phyloP scores from a whole-genome alignment of 257 asterid species.

The Misopates orontium region DNA sequence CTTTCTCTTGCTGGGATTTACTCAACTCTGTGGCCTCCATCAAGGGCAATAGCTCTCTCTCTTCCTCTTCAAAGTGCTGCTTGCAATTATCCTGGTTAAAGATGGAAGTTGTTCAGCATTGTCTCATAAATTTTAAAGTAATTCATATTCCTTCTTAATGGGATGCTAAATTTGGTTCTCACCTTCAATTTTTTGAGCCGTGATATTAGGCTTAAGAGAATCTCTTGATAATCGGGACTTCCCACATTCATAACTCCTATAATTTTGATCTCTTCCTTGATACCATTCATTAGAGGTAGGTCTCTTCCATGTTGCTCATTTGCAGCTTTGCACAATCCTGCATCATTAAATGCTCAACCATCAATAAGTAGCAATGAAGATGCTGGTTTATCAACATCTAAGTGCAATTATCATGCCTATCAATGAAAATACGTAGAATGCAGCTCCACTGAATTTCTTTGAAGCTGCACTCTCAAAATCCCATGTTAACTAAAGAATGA shows the following conservation, averaged over 20 bases:
- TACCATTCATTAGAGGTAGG: conserved; percentile 94
- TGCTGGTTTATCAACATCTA: not conserved
- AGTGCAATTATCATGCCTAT: conserved; percentile 8
- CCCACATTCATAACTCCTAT: conserved; percentile 80
- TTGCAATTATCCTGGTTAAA: conserved; percentile 63
- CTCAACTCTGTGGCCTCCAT: conserved; percentile 89
- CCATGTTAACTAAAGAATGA: not conserved
- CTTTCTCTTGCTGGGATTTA: conserved; percentile 65
- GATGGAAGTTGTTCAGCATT: conserved; percentile 1
- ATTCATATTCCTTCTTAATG: not conserved
- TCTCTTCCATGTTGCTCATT: conserved; percentile 86
- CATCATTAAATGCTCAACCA: conserved; percentile 20
- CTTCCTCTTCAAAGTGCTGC: conserved; percentile 85
- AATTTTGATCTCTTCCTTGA: conserved; percentile 91
- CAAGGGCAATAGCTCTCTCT: conserved; percentile 74
- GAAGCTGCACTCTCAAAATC: not conserved
- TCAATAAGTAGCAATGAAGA: conserved; percentile 13
- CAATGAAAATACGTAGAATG: not conserved
- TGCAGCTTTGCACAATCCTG: conserved; percentile 92
- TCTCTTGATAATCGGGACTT: conserved; percentile 81
- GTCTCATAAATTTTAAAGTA: not conserved
- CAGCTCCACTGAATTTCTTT: not conserved
- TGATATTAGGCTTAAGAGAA: conserved; percentile 51
- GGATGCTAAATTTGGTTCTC: conserved; percentile 7
- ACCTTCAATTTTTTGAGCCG: conserved; percentile 80